A percentile compares a stretch with the other conserved stretches of the same genome.
Evolutionary conservation across 257 asterid species (phyloP).

Genomic region (Capsicum baccatum): DNA sequence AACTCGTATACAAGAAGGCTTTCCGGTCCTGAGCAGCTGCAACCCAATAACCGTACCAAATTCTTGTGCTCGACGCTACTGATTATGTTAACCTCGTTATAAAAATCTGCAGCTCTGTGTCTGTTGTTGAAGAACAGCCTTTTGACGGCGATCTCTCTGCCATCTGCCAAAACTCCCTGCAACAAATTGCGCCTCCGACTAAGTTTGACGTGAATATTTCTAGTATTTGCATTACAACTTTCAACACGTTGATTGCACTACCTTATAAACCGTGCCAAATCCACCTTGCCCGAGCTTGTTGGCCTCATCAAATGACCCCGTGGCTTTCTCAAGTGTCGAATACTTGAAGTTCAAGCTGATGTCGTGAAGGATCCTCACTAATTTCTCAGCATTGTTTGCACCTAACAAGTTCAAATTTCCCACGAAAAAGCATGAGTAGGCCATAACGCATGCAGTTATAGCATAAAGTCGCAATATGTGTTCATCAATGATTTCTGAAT

Average conservation of each 20-base stretch:
- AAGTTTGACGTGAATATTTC: not conserved
- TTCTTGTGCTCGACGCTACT: conserved; percentile 39
- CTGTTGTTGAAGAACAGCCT: conserved; percentile 39
- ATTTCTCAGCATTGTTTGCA: conserved; percentile 34
- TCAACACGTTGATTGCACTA: not conserved
- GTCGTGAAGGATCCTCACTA: conserved; percentile 39
- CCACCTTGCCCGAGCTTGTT: conserved; percentile 51
- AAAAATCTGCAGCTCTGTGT: conserved; percentile 39
- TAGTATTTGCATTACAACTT: not conserved
- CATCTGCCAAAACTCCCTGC: conserved; percentile 41
- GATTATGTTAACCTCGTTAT: conserved; percentile 43
- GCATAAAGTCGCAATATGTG: not conserved
- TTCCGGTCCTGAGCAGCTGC: conserved; percentile 44
- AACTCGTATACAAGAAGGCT: conserved; percentile 44
- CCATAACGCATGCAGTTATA: not conserved
- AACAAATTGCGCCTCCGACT: not conserved
- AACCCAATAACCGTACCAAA: conserved; percentile 39
- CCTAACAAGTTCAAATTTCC: conserved; percentile 23
- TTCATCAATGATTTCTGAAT: not conserved
- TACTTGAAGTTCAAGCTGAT: conserved; percentile 43
- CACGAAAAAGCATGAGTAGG: not conserved
- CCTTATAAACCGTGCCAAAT: conserved; percentile 47
- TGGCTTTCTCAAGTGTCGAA: conserved; percentile 45
- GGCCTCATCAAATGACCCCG: conserved; percentile 41
- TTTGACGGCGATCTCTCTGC: conserved; percentile 47